These are phyloP conservation scores for Amylocystis lapponica DNA, from an alignment of 768 basidiomycete genomes.

Conservation along the genomic window DNA sequence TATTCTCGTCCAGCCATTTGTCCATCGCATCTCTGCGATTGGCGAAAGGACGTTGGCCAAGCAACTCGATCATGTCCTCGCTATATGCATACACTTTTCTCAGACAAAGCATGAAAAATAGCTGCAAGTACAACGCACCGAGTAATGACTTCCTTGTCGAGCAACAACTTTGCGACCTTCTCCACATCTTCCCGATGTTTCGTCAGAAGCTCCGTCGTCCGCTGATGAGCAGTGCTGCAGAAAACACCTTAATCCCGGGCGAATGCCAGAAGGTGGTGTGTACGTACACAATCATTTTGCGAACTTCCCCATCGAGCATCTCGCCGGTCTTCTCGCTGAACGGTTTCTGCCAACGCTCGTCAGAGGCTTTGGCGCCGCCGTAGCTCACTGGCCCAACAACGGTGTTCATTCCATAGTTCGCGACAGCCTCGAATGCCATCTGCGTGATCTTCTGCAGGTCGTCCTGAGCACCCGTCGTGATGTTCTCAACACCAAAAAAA, in stretches of 20 bases:
- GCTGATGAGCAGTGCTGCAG: conserved; percentile 64
- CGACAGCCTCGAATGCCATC: conserved; percentile 95
- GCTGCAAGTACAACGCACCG: conserved; percentile 47
- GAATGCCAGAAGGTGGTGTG: too few species aligned
- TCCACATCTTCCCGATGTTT: conserved; percentile 84
- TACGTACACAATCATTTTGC: conserved; percentile 86
- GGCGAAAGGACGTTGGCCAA: conserved; percentile 80
- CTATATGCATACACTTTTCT: conserved; percentile 32
- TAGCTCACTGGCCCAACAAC: conserved; percentile 96
- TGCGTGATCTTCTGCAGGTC: conserved; percentile 97
- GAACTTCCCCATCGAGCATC: conserved; percentile 85
- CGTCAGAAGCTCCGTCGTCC: conserved; percentile 77
- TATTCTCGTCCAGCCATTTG: conserved; percentile 88
- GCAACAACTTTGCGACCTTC: conserved; percentile 82
- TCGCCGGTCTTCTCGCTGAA: conserved; percentile 98
- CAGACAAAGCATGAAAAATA: conserved; percentile 1
- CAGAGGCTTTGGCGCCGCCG: conserved; percentile 78
- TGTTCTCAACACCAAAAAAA: conserved; percentile 86
- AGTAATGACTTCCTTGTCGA: conserved; percentile 96
- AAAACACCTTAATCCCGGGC: conserved; percentile 10
- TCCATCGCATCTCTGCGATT: conserved; percentile 89
- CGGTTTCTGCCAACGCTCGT: conserved; percentile 91
- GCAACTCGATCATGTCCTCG: conserved; percentile 80
- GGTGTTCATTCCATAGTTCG: conserved; percentile 96
- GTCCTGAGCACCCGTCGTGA: conserved; percentile 98